Conservation (phyloP, 805 yeast species). For the Torulaspora maleeae region DNA sequence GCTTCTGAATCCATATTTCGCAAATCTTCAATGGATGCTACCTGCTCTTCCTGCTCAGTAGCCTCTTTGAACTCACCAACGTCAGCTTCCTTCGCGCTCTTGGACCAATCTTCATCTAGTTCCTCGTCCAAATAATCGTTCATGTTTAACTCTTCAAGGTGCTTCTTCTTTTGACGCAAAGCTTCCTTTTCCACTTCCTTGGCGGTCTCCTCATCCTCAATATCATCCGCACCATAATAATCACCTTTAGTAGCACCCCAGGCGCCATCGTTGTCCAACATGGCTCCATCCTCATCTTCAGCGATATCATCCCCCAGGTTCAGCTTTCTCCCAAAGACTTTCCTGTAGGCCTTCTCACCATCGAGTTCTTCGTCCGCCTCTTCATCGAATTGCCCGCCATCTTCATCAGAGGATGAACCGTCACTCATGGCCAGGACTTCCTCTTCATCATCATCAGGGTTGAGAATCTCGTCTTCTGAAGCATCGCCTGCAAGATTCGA, state of each 20-base stretch:
- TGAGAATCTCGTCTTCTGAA: conserved; percentile 42
- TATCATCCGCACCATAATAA: conserved; percentile 52
- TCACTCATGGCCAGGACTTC: conserved; percentile 48
- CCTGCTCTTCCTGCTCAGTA: conserved; percentile 31
- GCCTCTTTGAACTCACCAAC: conserved; percentile 36
- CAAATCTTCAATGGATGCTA: conserved; percentile 42
- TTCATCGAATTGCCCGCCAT: conserved; percentile 26
- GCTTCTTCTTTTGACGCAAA: conserved; percentile 73
- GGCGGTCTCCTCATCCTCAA: conserved; percentile 64
- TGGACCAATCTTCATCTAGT: conserved; percentile 69
- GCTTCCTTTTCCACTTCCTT: conserved; percentile 85
- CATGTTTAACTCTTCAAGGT: conserved; percentile 69
- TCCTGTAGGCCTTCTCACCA: conserved; percentile 38
- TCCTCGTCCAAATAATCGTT: conserved; percentile 73
- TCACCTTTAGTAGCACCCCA: conserved; percentile 45
- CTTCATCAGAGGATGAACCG: conserved; percentile 37
- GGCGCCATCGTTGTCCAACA: conserved; percentile 40
- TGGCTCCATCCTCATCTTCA: conserved; percentile 28
- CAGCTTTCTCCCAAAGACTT: conserved; percentile 35
- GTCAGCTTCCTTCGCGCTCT: conserved; percentile 48
- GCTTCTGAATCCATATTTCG: conserved; percentile 49
- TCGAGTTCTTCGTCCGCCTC: conserved; percentile 36
- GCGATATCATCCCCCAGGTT: conserved; percentile 28
- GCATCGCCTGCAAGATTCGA: conserved; percentile 45
- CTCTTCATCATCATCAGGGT: conserved; percentile 47